Percentiles rank a stretch among this genome's conserved stretches.
These are phyloP conservation scores for Apiospora marii DNA, from an alignment of 2,329 filamentous ascomycete species.

Conservation along the genomic window DNA sequence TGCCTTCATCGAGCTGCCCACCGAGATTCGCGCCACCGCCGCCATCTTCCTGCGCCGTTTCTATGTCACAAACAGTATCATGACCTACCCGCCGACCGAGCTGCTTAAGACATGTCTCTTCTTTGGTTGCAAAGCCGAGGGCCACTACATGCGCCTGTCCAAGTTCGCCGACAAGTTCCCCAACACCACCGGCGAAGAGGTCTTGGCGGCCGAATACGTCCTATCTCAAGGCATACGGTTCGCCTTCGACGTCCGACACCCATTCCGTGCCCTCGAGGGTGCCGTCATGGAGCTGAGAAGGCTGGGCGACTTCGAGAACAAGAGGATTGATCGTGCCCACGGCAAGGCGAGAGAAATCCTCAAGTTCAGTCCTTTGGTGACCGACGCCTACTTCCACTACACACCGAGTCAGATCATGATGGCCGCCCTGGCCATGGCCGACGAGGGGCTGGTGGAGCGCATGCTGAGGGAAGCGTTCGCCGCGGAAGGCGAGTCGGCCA, in stretches of 20 bases:
- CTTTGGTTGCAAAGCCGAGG: slow-evolving; percentile 92
- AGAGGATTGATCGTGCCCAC: slow-evolving; percentile 69
- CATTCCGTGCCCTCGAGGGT: slow-evolving; percentile 86
- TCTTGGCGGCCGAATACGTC: slow-evolving; percentile 91
- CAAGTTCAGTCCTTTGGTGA: slow-evolving; percentile 82
- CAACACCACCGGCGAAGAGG: slow-evolving; percentile 77
- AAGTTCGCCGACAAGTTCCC: slow-evolving; percentile 75
- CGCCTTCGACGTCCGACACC: slow-evolving; percentile 91
- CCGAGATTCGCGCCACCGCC: slow-evolving; percentile 72
- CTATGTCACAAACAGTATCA: slow-evolving; percentile 93
- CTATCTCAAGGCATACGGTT: slow-evolving; percentile 93
- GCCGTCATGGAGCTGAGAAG: slow-evolving; percentile 82
- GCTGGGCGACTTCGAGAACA: slow-evolving; percentile 67
- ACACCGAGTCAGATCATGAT: slow-evolving; percentile 95
- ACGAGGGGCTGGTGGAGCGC: slow-evolving; percentile 66
- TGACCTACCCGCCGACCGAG: slow-evolving; percentile 93
- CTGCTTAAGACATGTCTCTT: slow-evolving; percentile 92
- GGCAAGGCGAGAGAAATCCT: slow-evolving; percentile 75
- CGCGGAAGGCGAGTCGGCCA: slow-evolving; percentile 36
- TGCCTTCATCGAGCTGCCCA: slow-evolving; percentile 59
- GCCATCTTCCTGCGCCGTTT: slow-evolving; percentile 92
- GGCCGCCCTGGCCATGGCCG: slow-evolving; percentile 78
- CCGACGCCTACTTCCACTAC: slow-evolving; percentile 97
- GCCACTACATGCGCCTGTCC: slow-evolving; percentile 72
- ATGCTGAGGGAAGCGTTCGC: slow-evolving; percentile 53